phyloP scores from a whole-genome alignment of 2,329 filamentous ascomycete genomes.

The Cytospora leucostoma region DNA sequence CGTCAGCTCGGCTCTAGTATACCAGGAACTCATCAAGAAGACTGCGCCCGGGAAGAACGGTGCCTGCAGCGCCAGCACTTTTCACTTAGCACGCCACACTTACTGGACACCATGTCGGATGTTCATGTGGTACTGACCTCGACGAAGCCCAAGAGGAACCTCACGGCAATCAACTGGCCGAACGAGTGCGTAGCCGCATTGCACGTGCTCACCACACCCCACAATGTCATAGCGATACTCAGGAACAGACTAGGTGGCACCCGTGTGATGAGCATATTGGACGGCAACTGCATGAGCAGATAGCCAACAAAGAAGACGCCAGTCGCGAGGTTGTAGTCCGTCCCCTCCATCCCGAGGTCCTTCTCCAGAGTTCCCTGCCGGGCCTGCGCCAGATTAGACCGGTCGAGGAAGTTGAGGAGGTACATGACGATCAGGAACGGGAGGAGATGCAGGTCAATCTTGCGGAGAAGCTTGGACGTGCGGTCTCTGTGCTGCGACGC shows the following conservation, averaged over 20 bases:
- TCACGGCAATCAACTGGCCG: slow-evolving; percentile 44
- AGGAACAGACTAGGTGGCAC: slow-evolving; percentile 57
- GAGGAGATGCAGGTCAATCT: slow-evolving; percentile 54
- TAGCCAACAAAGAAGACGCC: slow-evolving; percentile 61
- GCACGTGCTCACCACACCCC: slow-evolving; percentile 44
- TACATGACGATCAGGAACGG: slow-evolving; percentile 58
- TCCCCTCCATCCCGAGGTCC: slow-evolving; percentile 56
- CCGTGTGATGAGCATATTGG: slow-evolving; percentile 56
- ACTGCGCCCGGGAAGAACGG: slow-evolving; percentile 54
- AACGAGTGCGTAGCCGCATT: slow-evolving; percentile 50
- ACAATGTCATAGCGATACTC: slow-evolving; percentile 47
- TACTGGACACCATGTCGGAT: neutral
- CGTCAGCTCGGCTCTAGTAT: slow-evolving; percentile 45
- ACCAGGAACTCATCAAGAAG: slow-evolving; percentile 50
- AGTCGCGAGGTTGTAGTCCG: slow-evolving; percentile 58
- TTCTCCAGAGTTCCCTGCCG: slow-evolving; percentile 54
- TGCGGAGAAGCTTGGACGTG: slow-evolving; percentile 43
- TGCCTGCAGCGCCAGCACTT: slow-evolving; percentile 41
- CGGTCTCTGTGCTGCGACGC: slow-evolving; percentile 9
- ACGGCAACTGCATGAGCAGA: slow-evolving; percentile 62
- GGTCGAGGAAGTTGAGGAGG: slow-evolving; percentile 57
- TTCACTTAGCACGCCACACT: neutral
- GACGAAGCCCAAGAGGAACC: slow-evolving; percentile 51
- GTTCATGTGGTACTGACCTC: slow-evolving; percentile 14
- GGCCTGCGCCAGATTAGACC: slow-evolving; percentile 55